Base-by-base conservation (phyloP, 495 filamentous ascomycete genomes). In the Aspergillus panamensis region DNA sequence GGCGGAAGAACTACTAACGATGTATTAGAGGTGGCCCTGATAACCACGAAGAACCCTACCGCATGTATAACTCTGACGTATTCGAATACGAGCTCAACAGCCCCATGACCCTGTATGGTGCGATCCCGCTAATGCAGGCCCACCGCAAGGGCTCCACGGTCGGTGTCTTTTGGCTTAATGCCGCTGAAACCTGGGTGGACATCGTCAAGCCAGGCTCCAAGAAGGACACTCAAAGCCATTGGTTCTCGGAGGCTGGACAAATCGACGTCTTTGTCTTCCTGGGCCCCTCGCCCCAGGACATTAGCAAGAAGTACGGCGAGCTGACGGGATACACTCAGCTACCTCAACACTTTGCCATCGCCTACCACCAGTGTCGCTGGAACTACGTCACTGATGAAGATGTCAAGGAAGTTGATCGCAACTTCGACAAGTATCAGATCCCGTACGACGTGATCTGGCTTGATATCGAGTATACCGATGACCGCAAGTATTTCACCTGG, bases 401-500 rank as follows among this genome's bases (percentile, higher is more conserved):
- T 71, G 91, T 98, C 57, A 93, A 88, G 69, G 90, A 97, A 68
- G 91, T 98, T 50, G 92, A 97, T 68, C 84, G 89, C 59, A 96
- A 95, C 68, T 95, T 98, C 73, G 92, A 96, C 76, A 95, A 92
- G 69, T 83, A 87, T 70, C 83, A 91, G 53, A 96, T 97, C 48
- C 94, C 94, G 2, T 98, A 96, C 70, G 94, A 98, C 75, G 90
- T 97, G 47, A 97, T 98, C 60, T 98, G 94, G 94, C 83, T 98
- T 10, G 94, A 98, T 62, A 88, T 98, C 66, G 94, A 97, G 70
- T 97, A 97, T 69, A 92, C 91, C 0, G 89, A 97, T 53, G 91
- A 85, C 69, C 93, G 93, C 71, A 95, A 95, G 73, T 98, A 97
- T 74, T 97, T 98, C 70, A 96, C 91, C 8, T 98, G 91, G 91